phyloP scores from a whole-genome alignment of 768 basidiomycete genomes.

The Tubosaeta sp. region DNA sequence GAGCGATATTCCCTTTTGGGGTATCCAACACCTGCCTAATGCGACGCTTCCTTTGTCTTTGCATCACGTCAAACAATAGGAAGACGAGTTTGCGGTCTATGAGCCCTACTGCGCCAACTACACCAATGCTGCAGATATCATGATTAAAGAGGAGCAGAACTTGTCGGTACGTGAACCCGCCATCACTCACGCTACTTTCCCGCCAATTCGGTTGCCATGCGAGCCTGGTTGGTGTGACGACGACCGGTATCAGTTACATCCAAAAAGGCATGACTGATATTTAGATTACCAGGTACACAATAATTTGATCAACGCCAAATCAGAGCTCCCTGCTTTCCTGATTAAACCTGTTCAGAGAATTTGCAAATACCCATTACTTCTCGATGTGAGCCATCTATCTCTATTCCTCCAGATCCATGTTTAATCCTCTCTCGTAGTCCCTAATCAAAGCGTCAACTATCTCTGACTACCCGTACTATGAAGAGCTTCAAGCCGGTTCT shows the following conservation, averaged over 20 bases:
- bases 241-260: constrained; percentile 6
- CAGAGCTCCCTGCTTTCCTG: constrained; percentile 92
- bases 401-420: constrained; percentile 8
- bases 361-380: constrained; percentile 95
- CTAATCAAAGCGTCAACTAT: constrained; percentile 68
- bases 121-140: constrained; percentile 78
- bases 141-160: constrained; percentile 82
- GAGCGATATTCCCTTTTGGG: constrained; percentile 31
- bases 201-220: constrained; percentile 13
- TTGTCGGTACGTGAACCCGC: constrained; percentile 59
- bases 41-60: constrained; percentile 41
- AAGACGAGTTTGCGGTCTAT: constrained; percentile 93
- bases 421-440: constrained; percentile 41
- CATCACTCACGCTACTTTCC: constrained; percentile 2
- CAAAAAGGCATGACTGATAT: constrained; percentile 19
- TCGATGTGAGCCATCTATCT: constrained; percentile 59
- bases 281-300: constrained; percentile 56
- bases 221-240: constrained; percentile 25
- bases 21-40: constrained; percentile 31
- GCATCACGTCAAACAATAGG: constrained; percentile 60
- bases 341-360: constrained; percentile 99
- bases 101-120: constrained; percentile 98
- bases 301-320: constrained; percentile 83
- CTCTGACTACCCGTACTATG: constrained; percentile 61
- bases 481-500: constrained; percentile 80